A percentile compares a stretch with the other conserved stretches of the same genome.
Conservation (phyloP, 2,329 filamentous ascomycete species). For the Phoma sp. region DNA sequence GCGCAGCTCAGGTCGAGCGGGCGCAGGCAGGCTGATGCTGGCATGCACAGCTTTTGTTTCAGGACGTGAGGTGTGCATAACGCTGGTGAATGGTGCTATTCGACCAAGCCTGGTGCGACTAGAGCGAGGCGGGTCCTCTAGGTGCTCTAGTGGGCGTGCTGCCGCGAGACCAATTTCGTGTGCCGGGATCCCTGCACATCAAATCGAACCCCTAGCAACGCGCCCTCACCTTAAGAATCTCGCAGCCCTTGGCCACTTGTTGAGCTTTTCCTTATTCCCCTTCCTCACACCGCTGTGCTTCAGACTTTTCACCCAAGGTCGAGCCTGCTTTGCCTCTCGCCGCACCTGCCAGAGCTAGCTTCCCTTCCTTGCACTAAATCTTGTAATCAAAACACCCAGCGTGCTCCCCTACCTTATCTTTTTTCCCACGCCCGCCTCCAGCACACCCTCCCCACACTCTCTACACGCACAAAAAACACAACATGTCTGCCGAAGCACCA, state of each 20-base stretch:
- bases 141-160: slow-evolving; percentile 41
- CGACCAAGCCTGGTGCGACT: slow-evolving; percentile 34
- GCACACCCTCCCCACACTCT: slow-evolving; percentile 18
- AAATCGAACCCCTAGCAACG: slow-evolving; percentile 46
- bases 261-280: slow-evolving; percentile 38
- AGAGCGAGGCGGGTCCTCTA: slow-evolving; percentile 39
- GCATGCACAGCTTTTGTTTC: slow-evolving; percentile 41
- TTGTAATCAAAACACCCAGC: slow-evolving; percentile 42
- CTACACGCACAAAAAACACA: slow-evolving; percentile 19
- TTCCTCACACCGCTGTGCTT: slow-evolving; percentile 42
- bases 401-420: slow-evolving; percentile 24
- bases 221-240: slow-evolving; percentile 47
- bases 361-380: slow-evolving; percentile 38
- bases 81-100: slow-evolving; percentile 38
- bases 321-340: slow-evolving; percentile 37
- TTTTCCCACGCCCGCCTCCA: slow-evolving; percentile 13
- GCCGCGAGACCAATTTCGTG: slow-evolving; percentile 45
- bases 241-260: slow-evolving; percentile 37
- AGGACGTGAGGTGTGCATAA: slow-evolving; percentile 40
- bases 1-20: slow-evolving; percentile 7
- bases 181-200: slow-evolving; percentile 39
- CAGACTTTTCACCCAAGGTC: slow-evolving; percentile 34
- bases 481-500: slow-evolving; percentile 74
- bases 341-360: slow-evolving; percentile 37
- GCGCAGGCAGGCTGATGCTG: slow-evolving; percentile 16